A percentile compares a stretch with the other conserved stretches of the same genome.
These are phyloP conservation scores for Candida silvicultrix DNA, from an alignment of 805 yeast genomes.

Conservation along the genomic window DNA sequence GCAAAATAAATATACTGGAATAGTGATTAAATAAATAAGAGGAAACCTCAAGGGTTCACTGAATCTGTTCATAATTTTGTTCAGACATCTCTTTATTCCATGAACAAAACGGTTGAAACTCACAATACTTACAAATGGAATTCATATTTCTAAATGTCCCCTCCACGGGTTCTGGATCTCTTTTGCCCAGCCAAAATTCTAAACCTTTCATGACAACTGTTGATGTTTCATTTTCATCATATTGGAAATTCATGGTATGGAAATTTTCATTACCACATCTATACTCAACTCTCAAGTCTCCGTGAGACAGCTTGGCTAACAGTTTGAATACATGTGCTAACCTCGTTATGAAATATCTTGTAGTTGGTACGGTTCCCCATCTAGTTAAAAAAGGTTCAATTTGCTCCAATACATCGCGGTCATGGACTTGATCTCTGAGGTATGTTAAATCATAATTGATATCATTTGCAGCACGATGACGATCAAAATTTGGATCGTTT, in stretches of 20 bases:
- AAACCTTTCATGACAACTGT: constrained; percentile 28
- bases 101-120: constrained; percentile 37
- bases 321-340: constrained; percentile 38
- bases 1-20: neutral
- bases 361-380: constrained; percentile 53
- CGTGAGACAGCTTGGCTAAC: constrained; percentile 29
- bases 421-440: constrained; percentile 12
- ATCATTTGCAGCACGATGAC: no score
- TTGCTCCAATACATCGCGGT: neutral
- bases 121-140: constrained; percentile 48
- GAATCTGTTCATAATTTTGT: neutral
- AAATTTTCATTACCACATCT: constrained; percentile 39
- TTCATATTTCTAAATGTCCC: constrained; percentile 27
- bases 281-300: constrained; percentile 43
- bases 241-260: constrained; percentile 32
- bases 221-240: constrained; percentile 26
- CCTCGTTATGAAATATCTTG: constrained; percentile 50
- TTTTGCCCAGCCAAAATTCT: constrained; percentile 52
- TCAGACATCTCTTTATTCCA: constrained; percentile 25
- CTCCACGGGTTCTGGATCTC: constrained; percentile 40
- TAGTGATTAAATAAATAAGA: no score
- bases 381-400: constrained; percentile 23
- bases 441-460: constrained; percentile 9
- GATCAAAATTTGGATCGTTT: constrained; percentile 38
- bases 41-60: neutral